These are phyloP conservation scores for Pleurotus tuoliensis DNA, from an alignment of 768 basidiomycete genomes.

Conservation along the genomic window DNA sequence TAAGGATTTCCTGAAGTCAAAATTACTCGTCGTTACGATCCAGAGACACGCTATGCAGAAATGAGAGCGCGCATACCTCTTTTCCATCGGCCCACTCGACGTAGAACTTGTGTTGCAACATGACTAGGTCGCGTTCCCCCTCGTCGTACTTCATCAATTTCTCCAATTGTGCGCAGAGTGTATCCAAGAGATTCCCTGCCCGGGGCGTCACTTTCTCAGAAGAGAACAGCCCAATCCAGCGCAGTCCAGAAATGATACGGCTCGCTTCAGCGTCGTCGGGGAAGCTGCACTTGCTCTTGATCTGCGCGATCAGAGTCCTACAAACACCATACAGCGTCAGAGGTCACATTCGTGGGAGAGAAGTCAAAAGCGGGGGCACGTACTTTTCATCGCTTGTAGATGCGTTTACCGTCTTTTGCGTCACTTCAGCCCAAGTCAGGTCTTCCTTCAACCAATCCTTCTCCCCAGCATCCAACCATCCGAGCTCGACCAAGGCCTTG, in stretches of 20 bases:
- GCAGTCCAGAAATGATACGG: conserved; percentile 84
- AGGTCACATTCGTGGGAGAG: background rate
- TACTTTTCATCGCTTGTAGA: conserved; percentile 68
- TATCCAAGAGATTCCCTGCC: conserved; percentile 81
- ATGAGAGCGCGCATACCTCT: conserved; percentile 37
- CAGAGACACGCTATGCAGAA: background rate
- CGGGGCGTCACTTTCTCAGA: conserved; percentile 55
- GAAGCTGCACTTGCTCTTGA: conserved; percentile 72
- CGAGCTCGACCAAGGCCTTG: conserved; percentile 78
- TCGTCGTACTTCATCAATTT: conserved; percentile 86
- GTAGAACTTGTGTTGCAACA: conserved; percentile 98
- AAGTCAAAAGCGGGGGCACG: conserved; percentile 7
- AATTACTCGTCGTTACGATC: background rate
- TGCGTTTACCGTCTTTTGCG: conserved; percentile 68
- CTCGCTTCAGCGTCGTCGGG: conserved; percentile 63
- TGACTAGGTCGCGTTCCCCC: conserved; percentile 92
- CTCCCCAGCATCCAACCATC: conserved; percentile 73
- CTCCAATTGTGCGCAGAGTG: conserved; percentile 89
- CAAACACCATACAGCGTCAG: conserved; percentile 3
- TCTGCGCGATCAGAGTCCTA: conserved; percentile 69
- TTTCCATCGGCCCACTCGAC: conserved; percentile 86
- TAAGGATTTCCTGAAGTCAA: conserved; percentile 64
- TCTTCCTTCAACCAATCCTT: conserved; percentile 77
- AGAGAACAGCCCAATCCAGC: conserved; percentile 94
- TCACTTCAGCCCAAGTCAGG: conserved; percentile 82